Conservation (phyloP, 176 grass and related monocot species). For the Musa beccarii region DNA sequence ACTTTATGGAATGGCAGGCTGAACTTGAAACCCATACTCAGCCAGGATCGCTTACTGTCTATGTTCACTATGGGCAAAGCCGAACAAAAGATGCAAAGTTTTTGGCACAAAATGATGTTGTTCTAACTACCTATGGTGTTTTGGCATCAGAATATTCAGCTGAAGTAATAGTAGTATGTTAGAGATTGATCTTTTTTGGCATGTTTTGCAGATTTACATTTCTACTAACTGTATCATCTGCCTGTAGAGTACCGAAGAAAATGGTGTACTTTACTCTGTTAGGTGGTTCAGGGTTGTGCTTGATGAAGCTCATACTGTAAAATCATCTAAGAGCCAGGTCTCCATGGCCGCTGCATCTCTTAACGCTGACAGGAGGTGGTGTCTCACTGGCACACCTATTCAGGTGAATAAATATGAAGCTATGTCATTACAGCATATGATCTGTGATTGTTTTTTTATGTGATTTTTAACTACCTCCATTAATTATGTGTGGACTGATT, state of each 20-base stretch:
- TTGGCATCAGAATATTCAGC: constrained; percentile 87
- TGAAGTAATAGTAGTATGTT: constrained; percentile 32
- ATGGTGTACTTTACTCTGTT: constrained; percentile 62
- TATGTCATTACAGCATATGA: neutral
- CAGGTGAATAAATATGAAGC: constrained; percentile 43
- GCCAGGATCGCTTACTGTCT: constrained; percentile 51
- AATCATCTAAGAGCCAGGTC: constrained; percentile 80
- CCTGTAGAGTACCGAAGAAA: constrained; percentile 51
- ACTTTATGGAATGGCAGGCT: constrained; percentile 38
- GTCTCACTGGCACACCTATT: constrained; percentile 96
- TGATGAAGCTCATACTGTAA: constrained; percentile 92
- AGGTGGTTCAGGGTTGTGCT: constrained; percentile 90
- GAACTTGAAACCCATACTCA: constrained; percentile 85
- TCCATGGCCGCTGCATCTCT: constrained; percentile 66
- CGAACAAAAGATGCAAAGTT: constrained; percentile 67
- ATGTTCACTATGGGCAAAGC: constrained; percentile 95
- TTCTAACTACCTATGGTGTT: constrained; percentile 90
- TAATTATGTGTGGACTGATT: too few species aligned
- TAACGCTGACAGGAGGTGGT: constrained; percentile 83
- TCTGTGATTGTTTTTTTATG: neutral
- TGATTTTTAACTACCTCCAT: neutral
- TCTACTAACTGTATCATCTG: neutral
- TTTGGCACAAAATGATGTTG: constrained; percentile 73
- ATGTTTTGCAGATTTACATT: neutral
- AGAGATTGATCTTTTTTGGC: constrained; percentile 25